Evolutionary conservation across 176 grass and related monocot genomes (phyloP).

Genomic region (Cymbopogon citratus): DNA sequence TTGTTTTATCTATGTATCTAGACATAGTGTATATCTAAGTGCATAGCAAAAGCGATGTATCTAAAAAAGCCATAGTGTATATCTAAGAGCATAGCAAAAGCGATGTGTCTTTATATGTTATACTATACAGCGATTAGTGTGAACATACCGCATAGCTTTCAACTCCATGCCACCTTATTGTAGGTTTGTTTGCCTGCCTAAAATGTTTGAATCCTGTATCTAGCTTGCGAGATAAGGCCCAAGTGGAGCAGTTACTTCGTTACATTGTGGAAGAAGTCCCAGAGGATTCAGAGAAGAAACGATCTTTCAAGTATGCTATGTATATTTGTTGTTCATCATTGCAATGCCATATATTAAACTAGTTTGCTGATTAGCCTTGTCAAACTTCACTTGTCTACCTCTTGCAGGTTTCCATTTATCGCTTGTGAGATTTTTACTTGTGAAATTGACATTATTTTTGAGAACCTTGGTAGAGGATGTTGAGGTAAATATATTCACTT

Average conservation of each 20-base stretch:
- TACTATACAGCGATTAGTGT: not conserved
- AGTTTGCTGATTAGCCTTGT: conserved; percentile 8
- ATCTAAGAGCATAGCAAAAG: too few species aligned
- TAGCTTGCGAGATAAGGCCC: conserved; percentile 71
- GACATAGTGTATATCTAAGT: too few species aligned
- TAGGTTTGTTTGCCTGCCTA: not conserved
- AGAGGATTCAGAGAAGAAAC: conserved; percentile 72
- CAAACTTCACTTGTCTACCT: conserved; percentile 9
- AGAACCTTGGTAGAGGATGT: conserved; percentile 84
- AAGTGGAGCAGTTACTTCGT: conserved; percentile 73
- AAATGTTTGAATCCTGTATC: conserved; percentile 11
- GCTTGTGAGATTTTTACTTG: conserved; percentile 92
- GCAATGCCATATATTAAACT: conserved; percentile 3
- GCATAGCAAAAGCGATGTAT: too few species aligned
- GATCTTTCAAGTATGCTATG: conserved; percentile 58
- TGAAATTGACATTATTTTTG: conserved; percentile 72
- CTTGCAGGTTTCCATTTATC: conserved; percentile 78
- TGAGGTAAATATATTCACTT: conserved; percentile 42
- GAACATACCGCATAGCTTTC: not conserved
- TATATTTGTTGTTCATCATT: conserved; percentile 8
- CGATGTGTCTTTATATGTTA: not conserved
- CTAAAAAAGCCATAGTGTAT: too few species aligned
- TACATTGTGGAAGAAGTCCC: conserved; percentile 79
- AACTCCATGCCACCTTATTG: not conserved
- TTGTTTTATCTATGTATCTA: too few species aligned